Percentiles rank a stretch among this genome's conserved stretches.
Conservation (phyloP, 164 flowering plant genomes). For the Aristolochia fimbriata region DNA sequence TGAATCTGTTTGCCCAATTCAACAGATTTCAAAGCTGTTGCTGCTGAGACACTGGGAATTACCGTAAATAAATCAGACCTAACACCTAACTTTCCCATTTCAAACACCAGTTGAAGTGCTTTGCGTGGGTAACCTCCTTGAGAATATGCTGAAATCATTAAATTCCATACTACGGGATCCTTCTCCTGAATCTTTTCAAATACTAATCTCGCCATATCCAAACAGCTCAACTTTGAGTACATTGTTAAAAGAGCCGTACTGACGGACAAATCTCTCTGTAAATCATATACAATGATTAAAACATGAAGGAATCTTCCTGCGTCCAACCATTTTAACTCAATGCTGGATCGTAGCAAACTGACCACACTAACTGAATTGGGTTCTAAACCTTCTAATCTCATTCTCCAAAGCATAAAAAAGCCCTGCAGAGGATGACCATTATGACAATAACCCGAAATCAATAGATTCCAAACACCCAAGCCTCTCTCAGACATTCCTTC, state of each 20-base stretch:
- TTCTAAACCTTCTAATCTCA: constrained; percentile 24
- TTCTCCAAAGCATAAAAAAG: constrained; percentile 21
- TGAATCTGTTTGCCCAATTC: constrained; percentile 38
- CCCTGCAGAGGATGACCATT: constrained; percentile 3
- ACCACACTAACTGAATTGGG: constrained; percentile 23
- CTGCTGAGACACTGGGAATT: constrained; percentile 33
- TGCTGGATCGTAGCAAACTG: constrained; percentile 26
- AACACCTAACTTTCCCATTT: constrained; percentile 32
- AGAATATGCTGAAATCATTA: constrained; percentile 38
- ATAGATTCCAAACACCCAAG: constrained; percentile 4
- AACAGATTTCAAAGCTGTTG: constrained; percentile 33
- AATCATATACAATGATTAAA: constrained; percentile 22
- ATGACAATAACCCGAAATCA: constrained; percentile 6
- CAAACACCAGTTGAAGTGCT: constrained; percentile 25
- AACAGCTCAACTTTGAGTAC: constrained; percentile 36
- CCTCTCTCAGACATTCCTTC: constrained; percentile 12
- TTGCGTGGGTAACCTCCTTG: constrained; percentile 28
- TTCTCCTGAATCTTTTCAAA: constrained; percentile 36
- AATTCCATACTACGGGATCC: constrained; percentile 51
- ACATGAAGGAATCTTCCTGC: constrained; percentile 27
- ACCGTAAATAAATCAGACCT: constrained; percentile 42
- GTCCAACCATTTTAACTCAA: constrained; percentile 28
- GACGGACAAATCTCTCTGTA: constrained; percentile 25
- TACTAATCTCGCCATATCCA: constrained; percentile 25
- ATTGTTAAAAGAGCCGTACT: constrained; percentile 44